Evolutionary conservation across 768 basidiomycete species (phyloP).

Genomic region (Mycena vitilis): DNA sequence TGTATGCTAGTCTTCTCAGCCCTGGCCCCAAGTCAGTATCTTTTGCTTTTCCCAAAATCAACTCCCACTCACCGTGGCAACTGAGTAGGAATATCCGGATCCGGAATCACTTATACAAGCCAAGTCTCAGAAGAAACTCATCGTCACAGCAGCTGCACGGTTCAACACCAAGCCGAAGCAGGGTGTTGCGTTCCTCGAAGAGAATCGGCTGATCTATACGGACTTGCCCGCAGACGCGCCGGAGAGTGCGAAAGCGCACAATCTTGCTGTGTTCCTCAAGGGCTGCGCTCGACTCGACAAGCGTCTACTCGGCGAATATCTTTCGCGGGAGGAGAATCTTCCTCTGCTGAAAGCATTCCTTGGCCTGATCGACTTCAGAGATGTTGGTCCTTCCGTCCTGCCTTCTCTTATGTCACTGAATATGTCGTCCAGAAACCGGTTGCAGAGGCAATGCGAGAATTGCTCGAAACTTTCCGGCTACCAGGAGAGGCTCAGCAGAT

Average conservation of each 20-base stretch:
- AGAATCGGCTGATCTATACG: conserved; percentile 87
- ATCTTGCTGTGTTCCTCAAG: conserved; percentile 89
- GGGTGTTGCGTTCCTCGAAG: conserved; percentile 91
- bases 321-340: conserved; percentile 88
- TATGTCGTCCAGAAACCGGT: conserved; percentile 79
- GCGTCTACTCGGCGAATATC: conserved; percentile 91
- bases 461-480: conserved; percentile 92
- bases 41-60: background rate
- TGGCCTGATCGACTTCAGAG: conserved; percentile 87
- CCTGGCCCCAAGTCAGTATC: conserved; percentile 74
- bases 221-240: conserved; percentile 69
- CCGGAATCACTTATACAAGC: conserved; percentile 69
- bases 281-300: conserved; percentile 89
- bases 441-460: conserved; percentile 95
- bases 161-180: conserved; percentile 96
- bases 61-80: conserved; percentile 12
- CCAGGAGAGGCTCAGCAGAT: conserved; percentile 98
- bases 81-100: conserved; percentile 62
- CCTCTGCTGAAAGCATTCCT: conserved; percentile 91
- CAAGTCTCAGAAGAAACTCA: conserved; percentile 89
- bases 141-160: conserved; percentile 82
- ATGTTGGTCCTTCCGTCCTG: conserved; percentile 61
- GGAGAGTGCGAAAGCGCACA: conserved; percentile 56
- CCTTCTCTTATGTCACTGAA: background rate
- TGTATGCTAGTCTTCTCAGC: conserved; percentile 52